Evolutionary conservation across 257 asterid species (phyloP).

Genomic region (Thymus quinquecostatus): DNA sequence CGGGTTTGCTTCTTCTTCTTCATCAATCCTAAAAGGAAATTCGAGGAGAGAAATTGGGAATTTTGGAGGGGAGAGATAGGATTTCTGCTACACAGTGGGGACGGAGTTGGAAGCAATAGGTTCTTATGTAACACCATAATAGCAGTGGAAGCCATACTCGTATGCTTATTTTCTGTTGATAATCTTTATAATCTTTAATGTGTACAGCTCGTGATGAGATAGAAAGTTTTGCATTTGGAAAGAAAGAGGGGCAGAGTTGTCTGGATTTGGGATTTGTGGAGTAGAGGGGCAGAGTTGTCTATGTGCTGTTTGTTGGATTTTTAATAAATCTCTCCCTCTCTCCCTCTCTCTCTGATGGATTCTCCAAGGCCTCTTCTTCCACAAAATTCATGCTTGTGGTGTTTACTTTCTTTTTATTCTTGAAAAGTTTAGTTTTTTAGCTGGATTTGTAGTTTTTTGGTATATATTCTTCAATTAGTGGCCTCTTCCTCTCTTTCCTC

Average conservation of each 20-base stretch:
- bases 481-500: conserved; percentile 1
- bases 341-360: conserved; percentile 37
- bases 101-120: conserved; percentile 10
- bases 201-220: conserved; percentile 46
- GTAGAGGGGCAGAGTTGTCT: conserved; percentile 36
- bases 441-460: conserved; percentile 13
- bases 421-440: conserved; percentile 12
- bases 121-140: conserved; percentile 19
- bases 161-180: not conserved
- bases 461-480: conserved; percentile 25
- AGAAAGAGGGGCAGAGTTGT: conserved; percentile 41
- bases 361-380: conserved; percentile 50
- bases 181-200: not conserved
- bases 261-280: conserved; percentile 43
- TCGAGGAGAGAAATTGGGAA: conserved; percentile 42
- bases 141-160: conserved; percentile 34
- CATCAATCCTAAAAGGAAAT: conserved; percentile 37
- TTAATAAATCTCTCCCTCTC: no score
- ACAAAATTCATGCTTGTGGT: conserved; percentile 30
- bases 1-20: conserved; percentile 31
- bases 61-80: conserved; percentile 14
- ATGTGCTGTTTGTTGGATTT: conserved; percentile 48
- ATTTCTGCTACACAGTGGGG: conserved; percentile 32
- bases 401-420: conserved; percentile 9
- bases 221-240: conserved; percentile 26